Conservation (phyloP, 257 asterid species). For the Apocynum venetum region DNA sequence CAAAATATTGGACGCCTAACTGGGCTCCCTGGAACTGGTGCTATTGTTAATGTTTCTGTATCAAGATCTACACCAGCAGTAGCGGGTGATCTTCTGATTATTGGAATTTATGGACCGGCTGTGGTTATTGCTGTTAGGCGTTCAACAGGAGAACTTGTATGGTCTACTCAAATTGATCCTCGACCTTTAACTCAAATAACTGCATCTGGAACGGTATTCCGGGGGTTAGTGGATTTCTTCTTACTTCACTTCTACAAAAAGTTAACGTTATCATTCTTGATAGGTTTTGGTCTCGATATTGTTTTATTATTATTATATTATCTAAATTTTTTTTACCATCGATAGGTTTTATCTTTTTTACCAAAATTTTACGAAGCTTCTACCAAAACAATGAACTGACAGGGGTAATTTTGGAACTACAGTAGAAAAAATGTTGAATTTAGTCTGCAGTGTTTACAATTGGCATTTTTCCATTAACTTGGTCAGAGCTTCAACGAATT, state of each 20-base stretch:
- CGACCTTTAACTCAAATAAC: slow-evolving; percentile 45
- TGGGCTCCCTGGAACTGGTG: slow-evolving; percentile 42
- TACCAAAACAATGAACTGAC: too few relatives aligned
- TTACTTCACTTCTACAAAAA: neutral
- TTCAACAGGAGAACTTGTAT: slow-evolving; percentile 43
- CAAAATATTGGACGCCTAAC: slow-evolving; percentile 48
- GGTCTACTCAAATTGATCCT: slow-evolving; percentile 55
- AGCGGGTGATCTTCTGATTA: slow-evolving; percentile 39
- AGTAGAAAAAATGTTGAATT: too few relatives aligned
- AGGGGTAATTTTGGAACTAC: too few relatives aligned
- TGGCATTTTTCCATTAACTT: too few relatives aligned
- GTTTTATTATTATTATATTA: too few relatives aligned
- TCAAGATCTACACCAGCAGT: slow-evolving; percentile 73
- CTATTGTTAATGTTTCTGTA: slow-evolving; percentile 38
- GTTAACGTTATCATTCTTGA: too few relatives aligned
- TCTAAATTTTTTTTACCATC: too few relatives aligned
- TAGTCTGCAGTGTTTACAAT: too few relatives aligned
- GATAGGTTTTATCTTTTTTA: too few relatives aligned
- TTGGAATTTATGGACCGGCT: slow-evolving; percentile 62
- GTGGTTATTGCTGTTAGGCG: slow-evolving; percentile 47
- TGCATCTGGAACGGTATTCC: slow-evolving; percentile 45
- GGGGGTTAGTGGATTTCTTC: slow-evolving; percentile 32
- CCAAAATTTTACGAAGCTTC: too few relatives aligned
- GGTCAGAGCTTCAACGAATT: too few relatives aligned
- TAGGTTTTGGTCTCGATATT: too few relatives aligned